Evolutionary conservation across 2,329 filamentous ascomycete genomes (phyloP).

Genomic region (Venturia pyrina): DNA sequence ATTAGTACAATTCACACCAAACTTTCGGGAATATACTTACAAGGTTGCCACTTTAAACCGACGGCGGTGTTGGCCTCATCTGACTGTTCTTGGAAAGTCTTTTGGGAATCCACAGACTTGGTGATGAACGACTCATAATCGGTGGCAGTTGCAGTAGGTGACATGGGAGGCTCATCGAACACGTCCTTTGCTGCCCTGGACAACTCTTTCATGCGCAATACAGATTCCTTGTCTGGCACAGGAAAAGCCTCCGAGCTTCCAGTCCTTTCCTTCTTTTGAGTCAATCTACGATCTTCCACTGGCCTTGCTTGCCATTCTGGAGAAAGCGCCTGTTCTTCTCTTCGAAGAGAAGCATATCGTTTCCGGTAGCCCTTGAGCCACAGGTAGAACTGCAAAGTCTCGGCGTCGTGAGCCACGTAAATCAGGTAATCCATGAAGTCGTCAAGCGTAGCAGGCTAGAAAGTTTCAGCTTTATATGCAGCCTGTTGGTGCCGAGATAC

Average conservation of each 20-base stretch:
- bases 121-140: conserved; percentile 13
- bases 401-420: conserved; percentile 11
- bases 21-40: conserved; percentile 9
- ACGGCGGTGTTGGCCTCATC: conserved; percentile 14
- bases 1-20: conserved; percentile 9
- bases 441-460: conserved; percentile 4
- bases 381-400: conserved; percentile 18
- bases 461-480: neutral
- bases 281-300: neutral
- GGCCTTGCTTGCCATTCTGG: conserved; percentile 9
- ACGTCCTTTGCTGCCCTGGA: neutral
- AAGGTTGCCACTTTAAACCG: conserved; percentile 15
- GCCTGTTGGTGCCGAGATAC: neutral
- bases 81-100: conserved; percentile 11
- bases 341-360: conserved; percentile 16
- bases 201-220: neutral
- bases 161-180: conserved; percentile 4
- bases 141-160: neutral
- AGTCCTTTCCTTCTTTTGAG: neutral
- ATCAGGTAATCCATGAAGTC: conserved; percentile 13
- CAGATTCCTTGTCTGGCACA: neutral
- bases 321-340: conserved; percentile 23
- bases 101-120: conserved; percentile 10
- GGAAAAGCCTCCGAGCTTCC: neutral
- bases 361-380: conserved; percentile 15